phyloP scores from a whole-genome alignment of 106 monocot genomes.

The Dendrobium catenatum region DNA sequence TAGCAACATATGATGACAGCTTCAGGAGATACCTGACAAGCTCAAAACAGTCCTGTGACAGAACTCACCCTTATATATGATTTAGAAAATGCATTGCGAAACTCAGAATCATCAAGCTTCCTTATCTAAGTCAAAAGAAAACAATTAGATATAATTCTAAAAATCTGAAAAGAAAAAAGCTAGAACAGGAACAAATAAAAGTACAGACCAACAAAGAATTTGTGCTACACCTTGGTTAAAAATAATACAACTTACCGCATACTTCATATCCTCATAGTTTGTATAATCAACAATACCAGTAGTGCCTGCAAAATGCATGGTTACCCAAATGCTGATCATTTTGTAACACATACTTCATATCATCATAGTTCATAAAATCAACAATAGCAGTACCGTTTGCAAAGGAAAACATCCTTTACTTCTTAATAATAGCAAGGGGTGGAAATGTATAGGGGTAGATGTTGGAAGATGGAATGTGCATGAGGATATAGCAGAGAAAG shows the following conservation, averaged over 20 bases:
- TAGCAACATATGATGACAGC: neutral
- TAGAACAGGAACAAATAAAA: neutral
- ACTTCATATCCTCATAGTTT: conserved; percentile 94
- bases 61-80: conserved; percentile 62
- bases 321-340: neutral
- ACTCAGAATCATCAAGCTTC: conserved; percentile 90
- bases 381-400: neutral
- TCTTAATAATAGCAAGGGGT: too few relatives aligned
- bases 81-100: conserved; percentile 73
- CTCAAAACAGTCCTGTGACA: neutral
- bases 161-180: neutral
- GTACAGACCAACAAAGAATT: neutral
- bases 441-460: neutral
- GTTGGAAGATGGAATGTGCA: neutral
- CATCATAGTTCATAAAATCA: neutral
- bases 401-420: too few relatives aligned
- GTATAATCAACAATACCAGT: conserved; percentile 83
- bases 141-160: neutral
- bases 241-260: conserved; percentile 53
- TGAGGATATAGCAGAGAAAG: neutral
- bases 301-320: conserved; percentile 45
- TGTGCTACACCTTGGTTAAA: neutral
- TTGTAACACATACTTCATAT: neutral
- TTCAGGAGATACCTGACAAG: neutral
- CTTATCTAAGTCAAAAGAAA: conserved; percentile 44